A percentile compares a stretch with the other conserved stretches of the same genome.
Conservation (phyloP, 2,329 filamentous ascomycete species). For the Trichophyton mentagrophytes region DNA sequence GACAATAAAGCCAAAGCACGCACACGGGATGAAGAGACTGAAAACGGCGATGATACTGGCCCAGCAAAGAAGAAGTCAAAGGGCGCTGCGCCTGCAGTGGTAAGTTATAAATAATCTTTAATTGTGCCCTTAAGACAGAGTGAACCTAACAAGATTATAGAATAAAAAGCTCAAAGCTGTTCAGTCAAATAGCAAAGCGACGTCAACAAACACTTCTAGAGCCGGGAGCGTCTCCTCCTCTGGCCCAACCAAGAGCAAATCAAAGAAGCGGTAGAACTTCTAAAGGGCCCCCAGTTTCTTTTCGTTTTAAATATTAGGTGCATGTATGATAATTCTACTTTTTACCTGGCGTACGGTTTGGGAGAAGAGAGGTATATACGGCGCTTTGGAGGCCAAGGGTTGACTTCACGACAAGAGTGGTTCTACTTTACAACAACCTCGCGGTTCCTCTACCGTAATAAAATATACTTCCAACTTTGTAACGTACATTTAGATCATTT, state of each 20-base stretch:
- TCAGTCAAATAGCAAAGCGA: conserved; percentile 61
- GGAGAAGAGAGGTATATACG: neutral
- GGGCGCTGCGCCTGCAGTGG: conserved; percentile 60
- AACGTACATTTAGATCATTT: neutral
- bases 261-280: conserved; percentile 30
- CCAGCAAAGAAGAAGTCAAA: conserved; percentile 94
- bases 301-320: neutral
- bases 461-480: neutral
- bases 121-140: neutral
- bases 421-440: neutral
- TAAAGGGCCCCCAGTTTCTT: neutral
- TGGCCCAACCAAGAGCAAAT: conserved; percentile 27
- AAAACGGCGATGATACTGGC: conserved; percentile 64
- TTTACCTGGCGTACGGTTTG: neutral
- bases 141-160: conserved; percentile 37
- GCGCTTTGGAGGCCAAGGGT: conserved; percentile 3
- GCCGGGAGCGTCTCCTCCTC: conserved; percentile 80
- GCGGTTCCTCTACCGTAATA: neutral
- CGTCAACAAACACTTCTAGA: conserved; percentile 64
- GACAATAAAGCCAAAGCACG: conserved; percentile 53
- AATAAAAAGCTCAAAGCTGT: conserved; percentile 88
- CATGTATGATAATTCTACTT: neutral
- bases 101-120: conserved; percentile 33
- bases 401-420: neutral
- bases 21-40: conserved; percentile 59